Evolutionary conservation across 257 asterid genomes (phyloP), one percentile per base, ranked within the genome.

Genomic region (Ocimum tenuiflorum): DNA sequence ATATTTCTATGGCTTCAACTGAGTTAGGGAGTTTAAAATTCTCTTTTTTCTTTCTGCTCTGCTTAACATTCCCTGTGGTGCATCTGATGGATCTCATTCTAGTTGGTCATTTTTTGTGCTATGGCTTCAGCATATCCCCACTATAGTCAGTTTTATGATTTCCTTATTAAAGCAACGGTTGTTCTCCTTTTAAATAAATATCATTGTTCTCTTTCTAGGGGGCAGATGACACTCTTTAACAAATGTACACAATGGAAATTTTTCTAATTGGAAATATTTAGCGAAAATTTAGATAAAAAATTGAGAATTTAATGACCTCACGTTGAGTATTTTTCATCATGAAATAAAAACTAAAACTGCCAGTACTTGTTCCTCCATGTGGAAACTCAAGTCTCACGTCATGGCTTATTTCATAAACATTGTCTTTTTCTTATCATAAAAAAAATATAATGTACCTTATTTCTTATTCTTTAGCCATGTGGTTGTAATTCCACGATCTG

Each of bases 81-180:
- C 69, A 39, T 63, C 41, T 23, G 47, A 59, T 45, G 56, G 63
- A 54, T 39, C 59, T 62, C 24, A 52, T 52, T 65, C 38, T 45
- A 60, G 50, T 54, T 29, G 63, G 51, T 38, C 49, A 17, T 11
- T n/a, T n/a, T n/a, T 46, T 61, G 36, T 51, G 65, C 52, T 68
- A 49, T 67, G 54, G 68, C 60, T 45, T 52, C 36, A 19, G 24
- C 35, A 55, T 43, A 22, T 43, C 24, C 62, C 22, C 19, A 60
- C 8, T 56, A 47, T 31, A 13, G 9, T 43, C 24, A 15, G 62
- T 48, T 52, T n/a, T 46, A 19, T 49, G 31, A 45, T 51, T 51
- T 29, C 41, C 57, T 61, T 61, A 46, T 29, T 43, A 20, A 43
- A 13, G 53, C 62, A 18, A 36, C 20, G 27, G 3, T 6, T 11